Conservation (phyloP, 805 yeast genomes). For the Danielozyma ontarioensis region DNA sequence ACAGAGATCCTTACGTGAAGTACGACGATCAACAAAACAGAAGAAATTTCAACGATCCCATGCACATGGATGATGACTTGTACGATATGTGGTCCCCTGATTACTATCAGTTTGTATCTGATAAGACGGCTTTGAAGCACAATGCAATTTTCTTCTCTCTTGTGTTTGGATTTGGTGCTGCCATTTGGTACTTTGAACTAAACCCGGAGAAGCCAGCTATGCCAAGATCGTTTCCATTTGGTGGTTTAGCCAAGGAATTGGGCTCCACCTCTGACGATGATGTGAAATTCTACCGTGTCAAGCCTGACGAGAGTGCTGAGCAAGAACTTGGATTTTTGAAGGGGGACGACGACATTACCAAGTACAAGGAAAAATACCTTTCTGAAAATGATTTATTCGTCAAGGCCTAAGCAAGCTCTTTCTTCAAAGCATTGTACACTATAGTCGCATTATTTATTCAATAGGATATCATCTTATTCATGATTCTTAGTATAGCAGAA, state of each 20-base stretch:
- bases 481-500: no score
- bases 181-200: conserved; percentile 41
- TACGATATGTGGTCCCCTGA: conserved; percentile 88
- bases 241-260: conserved; percentile 68
- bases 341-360: conserved; percentile 21
- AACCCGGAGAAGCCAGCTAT: conserved; percentile 65
- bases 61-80: conserved; percentile 67
- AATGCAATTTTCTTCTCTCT: conserved; percentile 45
- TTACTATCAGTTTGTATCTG: conserved; percentile 54
- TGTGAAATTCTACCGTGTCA: conserved; percentile 34
- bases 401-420: conserved; percentile 13
- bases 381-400: conserved; percentile 34
- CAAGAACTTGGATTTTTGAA: conserved; percentile 32
- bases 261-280: conserved; percentile 50
- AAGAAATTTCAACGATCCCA: conserved; percentile 70
- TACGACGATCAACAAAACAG: conserved; percentile 80
- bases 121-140: conserved; percentile 56
- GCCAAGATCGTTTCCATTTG: conserved; percentile 70
- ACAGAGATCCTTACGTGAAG: conserved; percentile 63
- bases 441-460: not conserved
- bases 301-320: conserved; percentile 35
- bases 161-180: conserved; percentile 40
- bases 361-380: conserved; percentile 27
- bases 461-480: no score
- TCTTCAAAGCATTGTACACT: not conserved